Evolutionary conservation across 805 yeast genomes (phyloP).

Genomic region (Candida piceae): DNA sequence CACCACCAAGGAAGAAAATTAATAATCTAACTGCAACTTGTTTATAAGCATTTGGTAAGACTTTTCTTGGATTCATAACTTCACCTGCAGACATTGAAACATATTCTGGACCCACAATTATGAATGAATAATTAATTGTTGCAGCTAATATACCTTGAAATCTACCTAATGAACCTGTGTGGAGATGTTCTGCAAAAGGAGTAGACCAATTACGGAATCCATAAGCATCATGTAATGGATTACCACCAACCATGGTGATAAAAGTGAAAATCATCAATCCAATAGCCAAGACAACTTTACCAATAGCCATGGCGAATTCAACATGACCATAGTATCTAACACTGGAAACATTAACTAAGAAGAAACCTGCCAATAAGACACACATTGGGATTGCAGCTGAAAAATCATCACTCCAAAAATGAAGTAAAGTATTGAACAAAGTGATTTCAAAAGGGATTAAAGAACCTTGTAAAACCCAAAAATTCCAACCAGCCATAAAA

Average conservation of each 20-base stretch:
- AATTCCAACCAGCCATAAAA: conserved; percentile 46
- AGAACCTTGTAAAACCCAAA: conserved; percentile 43
- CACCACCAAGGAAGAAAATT: conserved; percentile 44
- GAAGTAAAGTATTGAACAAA: conserved; percentile 41
- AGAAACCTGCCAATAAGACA: conserved; percentile 37
- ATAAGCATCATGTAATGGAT: conserved; percentile 38
- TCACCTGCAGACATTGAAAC: conserved; percentile 45
- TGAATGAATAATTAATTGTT: conserved; percentile 37
- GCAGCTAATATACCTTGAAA: conserved; percentile 42
- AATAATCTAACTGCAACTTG: conserved; percentile 41
- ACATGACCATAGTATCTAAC: conserved; percentile 44
- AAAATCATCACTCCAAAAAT: conserved; percentile 43
- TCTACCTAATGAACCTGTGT: conserved; percentile 39
- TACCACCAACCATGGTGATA: conserved; percentile 48
- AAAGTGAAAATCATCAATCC: conserved; percentile 42
- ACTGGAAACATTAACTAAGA: conserved; percentile 38
- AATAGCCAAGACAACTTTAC: conserved; percentile 38
- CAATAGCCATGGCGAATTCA: conserved; percentile 42
- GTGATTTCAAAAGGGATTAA: conserved; percentile 47
- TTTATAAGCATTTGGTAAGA: conserved; percentile 42
- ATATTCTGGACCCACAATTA: conserved; percentile 47
- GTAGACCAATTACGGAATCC: conserved; percentile 32
- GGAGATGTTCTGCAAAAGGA: conserved; percentile 33
- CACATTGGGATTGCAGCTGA: conserved; percentile 42
- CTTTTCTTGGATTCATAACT: conserved; percentile 41